Conservation (phyloP, 495 filamentous ascomycete species). For the Xanthoparmelia taractica region DNA sequence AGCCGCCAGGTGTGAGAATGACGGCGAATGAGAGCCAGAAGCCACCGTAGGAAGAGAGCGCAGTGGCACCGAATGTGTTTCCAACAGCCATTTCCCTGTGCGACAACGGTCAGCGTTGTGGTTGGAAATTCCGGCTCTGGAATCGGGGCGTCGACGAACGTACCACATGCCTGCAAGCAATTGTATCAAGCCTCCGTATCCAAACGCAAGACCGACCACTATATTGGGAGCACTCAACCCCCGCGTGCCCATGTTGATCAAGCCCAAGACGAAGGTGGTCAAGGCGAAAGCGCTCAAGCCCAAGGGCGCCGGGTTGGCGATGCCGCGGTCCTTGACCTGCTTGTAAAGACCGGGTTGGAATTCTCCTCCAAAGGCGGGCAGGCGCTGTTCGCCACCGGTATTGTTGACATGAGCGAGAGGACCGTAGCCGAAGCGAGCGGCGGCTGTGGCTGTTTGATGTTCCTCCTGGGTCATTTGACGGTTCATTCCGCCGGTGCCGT, state of each 20-base stretch:
- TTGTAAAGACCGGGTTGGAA: constrained; percentile 92
- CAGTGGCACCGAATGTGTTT: constrained; percentile 96
- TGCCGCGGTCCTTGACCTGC: constrained; percentile 66
- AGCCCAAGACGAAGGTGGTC: constrained; percentile 87
- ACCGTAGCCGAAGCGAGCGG: constrained; percentile 48
- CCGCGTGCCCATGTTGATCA: constrained; percentile 69
- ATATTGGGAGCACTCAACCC: constrained; percentile 56
- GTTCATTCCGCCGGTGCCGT: constrained; percentile 8
- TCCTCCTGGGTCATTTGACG: constrained; percentile 41
- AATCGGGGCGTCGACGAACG: constrained; percentile 34
- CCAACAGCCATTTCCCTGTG: constrained; percentile 94
- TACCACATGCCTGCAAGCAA: constrained; percentile 96
- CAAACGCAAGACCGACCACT: constrained; percentile 62
- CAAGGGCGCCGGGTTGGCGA: constrained; percentile 81
- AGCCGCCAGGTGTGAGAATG: constrained; percentile 74
- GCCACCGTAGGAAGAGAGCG: constrained; percentile 91
- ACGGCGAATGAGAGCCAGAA: constrained; percentile 95
- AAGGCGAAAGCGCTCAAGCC: constrained; percentile 86
- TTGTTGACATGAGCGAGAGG: constrained; percentile 66
- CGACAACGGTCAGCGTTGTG: not conserved
- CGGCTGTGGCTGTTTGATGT: constrained; percentile 39
- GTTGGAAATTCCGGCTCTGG: not conserved
- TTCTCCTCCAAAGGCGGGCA: constrained; percentile 88
- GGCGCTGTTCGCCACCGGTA: constrained; percentile 49
- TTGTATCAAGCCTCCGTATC: constrained; percentile 85